phyloP scores from a whole-genome alignment of 257 asterid genomes.

The Solanum bulbocastanum region DNA sequence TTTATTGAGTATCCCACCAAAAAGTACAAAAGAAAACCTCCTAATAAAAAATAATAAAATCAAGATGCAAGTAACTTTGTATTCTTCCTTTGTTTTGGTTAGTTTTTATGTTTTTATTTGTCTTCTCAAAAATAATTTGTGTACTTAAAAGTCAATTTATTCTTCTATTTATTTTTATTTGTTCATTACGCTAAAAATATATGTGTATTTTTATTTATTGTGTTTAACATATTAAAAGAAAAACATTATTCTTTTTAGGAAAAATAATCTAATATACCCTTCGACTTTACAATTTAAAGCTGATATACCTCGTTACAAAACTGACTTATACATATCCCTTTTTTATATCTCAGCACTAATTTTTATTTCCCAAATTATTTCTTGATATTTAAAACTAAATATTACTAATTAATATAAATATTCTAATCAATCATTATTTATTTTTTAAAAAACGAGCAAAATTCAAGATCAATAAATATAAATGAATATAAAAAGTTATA shows the following conservation, averaged over 20 bases:
- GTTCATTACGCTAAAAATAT: too few species aligned
- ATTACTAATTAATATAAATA: too few species aligned
- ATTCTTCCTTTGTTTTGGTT: neutral
- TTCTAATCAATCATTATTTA: neutral
- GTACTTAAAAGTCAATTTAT: neutral
- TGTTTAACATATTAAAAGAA: too few species aligned
- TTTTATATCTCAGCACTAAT: neutral
- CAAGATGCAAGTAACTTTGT: neutral
- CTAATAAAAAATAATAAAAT: neutral
- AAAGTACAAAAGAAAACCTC: neutral
- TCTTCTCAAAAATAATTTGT: neutral
- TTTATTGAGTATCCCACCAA: neutral
- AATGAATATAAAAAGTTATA: neutral
- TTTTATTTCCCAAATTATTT: too few species aligned
- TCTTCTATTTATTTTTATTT: neutral
- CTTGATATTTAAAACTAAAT: too few species aligned
- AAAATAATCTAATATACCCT: fast-evolving
- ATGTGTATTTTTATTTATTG: neutral
- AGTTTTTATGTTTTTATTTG: neutral
- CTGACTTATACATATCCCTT: neutral
- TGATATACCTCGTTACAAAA: too few species aligned
- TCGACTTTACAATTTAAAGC: neutral
- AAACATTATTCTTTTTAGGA: too few species aligned
- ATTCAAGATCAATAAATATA: neutral
- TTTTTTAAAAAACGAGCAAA: fast-evolving